These are phyloP conservation scores for Cyclostephanos tholiformis DNA, from an alignment of 108 stramenopile species.

Conservation along the genomic window DNA sequence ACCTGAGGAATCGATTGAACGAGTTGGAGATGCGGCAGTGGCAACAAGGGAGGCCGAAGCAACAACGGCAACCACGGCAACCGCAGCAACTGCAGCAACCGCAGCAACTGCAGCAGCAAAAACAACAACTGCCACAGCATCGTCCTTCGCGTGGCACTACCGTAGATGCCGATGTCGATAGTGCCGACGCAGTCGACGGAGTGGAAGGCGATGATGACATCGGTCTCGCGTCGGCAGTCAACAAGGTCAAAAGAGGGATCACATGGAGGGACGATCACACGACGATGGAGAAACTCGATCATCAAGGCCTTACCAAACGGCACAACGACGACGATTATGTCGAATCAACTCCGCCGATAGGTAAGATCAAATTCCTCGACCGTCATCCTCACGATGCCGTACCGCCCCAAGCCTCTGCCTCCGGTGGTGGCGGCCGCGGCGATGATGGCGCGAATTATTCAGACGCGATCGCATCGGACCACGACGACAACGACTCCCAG, in stretches of 20 bases:
- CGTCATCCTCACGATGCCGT: conserved; percentile 11
- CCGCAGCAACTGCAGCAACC: not conserved
- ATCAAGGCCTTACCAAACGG: not conserved
- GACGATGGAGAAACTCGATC: not conserved
- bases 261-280: not conserved
- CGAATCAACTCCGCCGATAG: conserved; percentile 12
- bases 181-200: not conserved
- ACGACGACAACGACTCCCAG: not conserved
- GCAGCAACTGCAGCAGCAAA: not conserved
- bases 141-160: not conserved
- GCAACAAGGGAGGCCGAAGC: not conserved
- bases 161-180: not conserved
- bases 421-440: not conserved
- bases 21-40: not conserved
- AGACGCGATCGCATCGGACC: not conserved
- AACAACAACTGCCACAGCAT: not conserved
- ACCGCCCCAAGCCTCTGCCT: not conserved
- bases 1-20: conserved; percentile 3
- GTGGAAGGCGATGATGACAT: not conserved
- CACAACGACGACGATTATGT: not conserved
- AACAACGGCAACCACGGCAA: not conserved
- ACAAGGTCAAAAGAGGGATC: not conserved
- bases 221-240: no score
- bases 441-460: not conserved
- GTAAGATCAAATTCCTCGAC: conserved; percentile 30